A percentile compares a stretch with the other conserved stretches of the same genome.
Conservation (phyloP, 176 grass and related monocot genomes). For the Olyra latifolia region DNA sequence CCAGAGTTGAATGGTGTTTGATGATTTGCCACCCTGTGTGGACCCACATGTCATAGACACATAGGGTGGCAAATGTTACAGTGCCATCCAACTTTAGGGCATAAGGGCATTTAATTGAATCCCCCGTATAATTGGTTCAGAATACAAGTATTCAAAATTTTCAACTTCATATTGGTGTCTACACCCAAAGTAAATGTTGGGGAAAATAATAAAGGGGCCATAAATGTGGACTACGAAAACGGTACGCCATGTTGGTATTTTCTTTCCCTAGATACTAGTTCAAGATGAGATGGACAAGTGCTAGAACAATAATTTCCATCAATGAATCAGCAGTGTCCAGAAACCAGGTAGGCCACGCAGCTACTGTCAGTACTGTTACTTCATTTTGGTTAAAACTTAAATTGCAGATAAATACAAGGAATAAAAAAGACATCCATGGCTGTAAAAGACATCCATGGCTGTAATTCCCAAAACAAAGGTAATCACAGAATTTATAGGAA, state of each 20-base stretch:
- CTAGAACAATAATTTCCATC: constrained; percentile 35
- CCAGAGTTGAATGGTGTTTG: no score
- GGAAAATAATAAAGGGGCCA: neutral
- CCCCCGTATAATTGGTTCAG: no score
- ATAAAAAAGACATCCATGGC: neutral
- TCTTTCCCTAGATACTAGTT: neutral
- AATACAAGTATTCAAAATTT: neutral
- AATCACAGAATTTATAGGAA: neutral
- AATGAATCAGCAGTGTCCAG: constrained; percentile 18
- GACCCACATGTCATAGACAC: no score
- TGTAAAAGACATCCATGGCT: neutral
- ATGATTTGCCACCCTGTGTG: no score
- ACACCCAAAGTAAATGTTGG: neutral
- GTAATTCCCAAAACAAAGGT: neutral
- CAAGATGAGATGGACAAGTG: constrained; percentile 22
- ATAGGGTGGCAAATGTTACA: no score
- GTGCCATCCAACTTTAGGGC: no score
- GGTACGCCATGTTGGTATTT: neutral
- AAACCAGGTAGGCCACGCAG: constrained; percentile 5
- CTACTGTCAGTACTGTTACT: constrained; percentile 6
- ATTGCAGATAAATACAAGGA: neutral
- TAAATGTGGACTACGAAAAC: neutral
- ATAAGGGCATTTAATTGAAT: no score
- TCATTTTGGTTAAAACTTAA: neutral
- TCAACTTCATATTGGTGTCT: neutral